Evolutionary conservation across 352 stramenopile species (phyloP), one percentile per base, ranked within the genome.

Genomic region (Phytopythium cucurbitacearum): DNA sequence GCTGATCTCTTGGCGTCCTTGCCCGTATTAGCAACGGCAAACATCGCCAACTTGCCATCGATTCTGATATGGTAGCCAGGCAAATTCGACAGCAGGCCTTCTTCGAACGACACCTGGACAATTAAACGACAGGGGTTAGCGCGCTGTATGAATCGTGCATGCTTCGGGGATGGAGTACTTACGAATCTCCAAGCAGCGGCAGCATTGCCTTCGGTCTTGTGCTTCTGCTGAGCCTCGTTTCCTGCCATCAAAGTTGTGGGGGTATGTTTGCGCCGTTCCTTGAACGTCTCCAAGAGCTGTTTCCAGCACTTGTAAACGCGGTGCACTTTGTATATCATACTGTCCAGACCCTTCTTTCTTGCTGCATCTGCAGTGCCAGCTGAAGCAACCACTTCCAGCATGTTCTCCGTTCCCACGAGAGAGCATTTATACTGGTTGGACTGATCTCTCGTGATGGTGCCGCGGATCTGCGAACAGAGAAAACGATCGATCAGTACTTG

Each of bases 1-100:
- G 83, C 78, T 16, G 80, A 80, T 10, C 83, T 70, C 53, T 90
- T 91, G 0, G 83, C 80, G 60, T 87, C 78, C 58, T 87, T 93
- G 41, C 65, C 60, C 37, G 81, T 90, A 46, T 86, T 32, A 32
- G 78, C 89, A 5, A 78, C 64, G 9, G 77, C 74, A 7, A 74
- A 81, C 40, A 91, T 71, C 0, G 63, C 73, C n/a, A 84, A 34
- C 0, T 69, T 71, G 1, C 48, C 46, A 7, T 68, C 56, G 4
- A 93, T 64, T 10, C 48, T 62, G 48, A 93, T 82, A 39, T 67
- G 73, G 44, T 81, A 90, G 60, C 84, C 75, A n/a, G 61, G 66
- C 40, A 70, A 36, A 10, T 65, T 62, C 33, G 67, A 57, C 44
- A 73, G 61, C 32, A 79, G 66, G 35, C 66, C 71, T 48, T 79